Evolutionary conservation across 2,329 filamentous ascomycete genomes (phyloP), one percentile per base, ranked within the genome.

Genomic region (Aspergillus versicolor): DNA sequence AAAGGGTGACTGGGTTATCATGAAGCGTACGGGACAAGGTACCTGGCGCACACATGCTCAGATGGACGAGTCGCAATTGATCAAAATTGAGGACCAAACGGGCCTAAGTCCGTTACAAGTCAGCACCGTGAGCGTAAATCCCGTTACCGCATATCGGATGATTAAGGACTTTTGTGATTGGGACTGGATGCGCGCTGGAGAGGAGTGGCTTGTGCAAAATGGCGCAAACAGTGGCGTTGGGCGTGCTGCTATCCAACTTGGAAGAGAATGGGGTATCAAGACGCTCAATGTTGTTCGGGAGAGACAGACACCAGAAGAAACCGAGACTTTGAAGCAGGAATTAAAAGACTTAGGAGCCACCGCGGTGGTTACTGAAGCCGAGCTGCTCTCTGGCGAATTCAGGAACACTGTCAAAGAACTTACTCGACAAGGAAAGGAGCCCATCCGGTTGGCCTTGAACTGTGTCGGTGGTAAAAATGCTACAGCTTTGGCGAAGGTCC

Each of bases 141-240:
- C 94, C 1, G 92, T 91, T 73, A 96, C 92, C 1, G 94, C 94
- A 2, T 97, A 96, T 77, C 86, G 92, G 54, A 95, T 99, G 87
- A 82, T 99, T 57, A 86, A 87, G 56, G 90, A 93, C 71, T 97
- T 93, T 49, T 80, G 79, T 56, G 79, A 75, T 22, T 79, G 81
- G 64, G 70, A 79, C 4, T 75, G 88, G 69, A 70, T 82, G 54
- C 73, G 75, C 9, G 62, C 66, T 27, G 84, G 86, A n/a, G 90
- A 92, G 54, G 88, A 95, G 56, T 99, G 93, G 92, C 91, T 97
- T 70, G 87, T 99, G 46, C 94, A 99, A 76, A 99, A 99, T 72
- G 94, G 93, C 7, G 94, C 93, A 40, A 99, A 99, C 75, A 91
- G 87, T 42, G 94, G 92, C 11, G 94, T 99, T 15, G 94, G 94